Base-by-base conservation (phyloP, 139 green algal species). In the Pseudopediastrum boryanum region DNA sequence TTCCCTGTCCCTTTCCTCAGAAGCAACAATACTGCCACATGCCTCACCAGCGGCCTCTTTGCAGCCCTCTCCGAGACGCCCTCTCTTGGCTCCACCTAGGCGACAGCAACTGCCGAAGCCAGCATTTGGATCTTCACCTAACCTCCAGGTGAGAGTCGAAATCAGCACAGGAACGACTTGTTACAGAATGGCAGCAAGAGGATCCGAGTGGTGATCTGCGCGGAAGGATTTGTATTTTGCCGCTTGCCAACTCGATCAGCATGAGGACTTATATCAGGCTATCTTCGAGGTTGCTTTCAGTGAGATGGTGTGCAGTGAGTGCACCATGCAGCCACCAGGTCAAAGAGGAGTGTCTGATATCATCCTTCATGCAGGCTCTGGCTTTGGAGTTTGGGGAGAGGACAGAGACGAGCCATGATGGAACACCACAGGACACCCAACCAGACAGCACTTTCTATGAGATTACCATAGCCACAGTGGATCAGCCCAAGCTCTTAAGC, bases 401-500 rank as follows among this genome's bases (percentile, higher is more conserved):
- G 4, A 23, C 71, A 29, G 83, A 88, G 12, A 46, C 78, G 35
- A 65, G 77, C 16, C 27, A 62, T 3, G 65, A 76, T 25, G 75
- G 64, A 21, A 39, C 25, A 23, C 58, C 39, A 25, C 35, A 51
- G 38, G 71, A 84, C 21, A 44, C 63, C 2, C 25, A 43, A 61
- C 61, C 82, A 21, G 56, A 83, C 50, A 79, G 81, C 39, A 85
- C 85, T 5, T 97, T 97, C 65, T 97, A 95, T 69, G 95, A 98
- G 72, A 92, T 98, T 38, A 98, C 94, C 21, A 89, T 98, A 27
- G 91, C 91, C 3, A 93, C 89, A n/a, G 85, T 91, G 54, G 94
- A 98, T 83, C 92, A 96, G 86, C 94, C 94, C 42, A 97, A 97
- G 78, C 87, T 98, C 44, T 87, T 98, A 3, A 95, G 90, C 87